Conservation (phyloP, 257 asterid species). For the Rhazya stricta region DNA sequence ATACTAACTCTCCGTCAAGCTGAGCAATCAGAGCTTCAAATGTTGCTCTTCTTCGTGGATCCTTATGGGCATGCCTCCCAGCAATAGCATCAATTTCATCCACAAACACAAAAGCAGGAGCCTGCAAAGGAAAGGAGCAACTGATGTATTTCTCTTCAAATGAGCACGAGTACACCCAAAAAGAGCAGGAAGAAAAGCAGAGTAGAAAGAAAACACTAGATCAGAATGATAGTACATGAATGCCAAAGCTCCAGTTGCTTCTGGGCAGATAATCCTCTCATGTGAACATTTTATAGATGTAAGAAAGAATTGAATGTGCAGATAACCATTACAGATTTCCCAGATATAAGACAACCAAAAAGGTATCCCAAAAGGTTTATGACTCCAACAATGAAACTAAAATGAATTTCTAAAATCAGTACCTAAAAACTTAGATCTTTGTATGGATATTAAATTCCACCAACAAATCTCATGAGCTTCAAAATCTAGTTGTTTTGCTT, state of each 20-base stretch:
- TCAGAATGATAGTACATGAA: background rate
- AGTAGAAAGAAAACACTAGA: background rate
- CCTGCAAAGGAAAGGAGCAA: constrained; percentile 46
- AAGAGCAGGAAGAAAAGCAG: background rate
- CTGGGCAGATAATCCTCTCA: background rate
- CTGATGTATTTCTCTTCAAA: constrained; percentile 18
- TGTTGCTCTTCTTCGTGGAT: constrained; percentile 81
- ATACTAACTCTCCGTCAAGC: constrained; percentile 96
- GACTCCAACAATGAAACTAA: background rate
- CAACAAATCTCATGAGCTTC: background rate
- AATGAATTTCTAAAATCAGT: background rate
- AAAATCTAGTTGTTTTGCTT: background rate
- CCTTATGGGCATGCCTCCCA: constrained; percentile 90
- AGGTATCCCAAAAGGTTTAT: background rate
- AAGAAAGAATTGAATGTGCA: background rate
- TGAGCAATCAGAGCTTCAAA: constrained; percentile 87
- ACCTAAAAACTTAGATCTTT: background rate
- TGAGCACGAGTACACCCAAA: background rate
- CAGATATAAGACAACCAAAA: background rate
- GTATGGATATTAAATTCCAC: background rate
- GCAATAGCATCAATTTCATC: constrained; percentile 99
- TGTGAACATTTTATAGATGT: background rate
- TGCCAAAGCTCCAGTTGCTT: background rate
- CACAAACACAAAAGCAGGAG: constrained; percentile 91
- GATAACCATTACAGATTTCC: background rate